Evolutionary conservation across 495 filamentous ascomycete genomes (phyloP).

Genomic region (Pseudotulostoma volvatum): DNA sequence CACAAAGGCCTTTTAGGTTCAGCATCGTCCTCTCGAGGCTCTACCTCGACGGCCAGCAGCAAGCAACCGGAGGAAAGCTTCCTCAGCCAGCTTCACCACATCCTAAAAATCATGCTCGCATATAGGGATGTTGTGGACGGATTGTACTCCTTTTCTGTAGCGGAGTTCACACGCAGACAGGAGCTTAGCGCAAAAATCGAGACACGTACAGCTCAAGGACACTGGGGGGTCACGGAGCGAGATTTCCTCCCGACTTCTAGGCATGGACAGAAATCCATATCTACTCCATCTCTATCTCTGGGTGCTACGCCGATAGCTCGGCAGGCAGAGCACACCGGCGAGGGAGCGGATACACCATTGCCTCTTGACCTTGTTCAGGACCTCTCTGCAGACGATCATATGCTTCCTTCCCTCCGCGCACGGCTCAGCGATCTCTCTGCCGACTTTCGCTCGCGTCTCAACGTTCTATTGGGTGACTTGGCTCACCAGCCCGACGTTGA

Average conservation of each 20-base stretch:
- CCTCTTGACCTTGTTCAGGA: conserved; percentile 13
- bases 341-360: conserved; percentile 18
- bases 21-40: conserved; percentile 26
- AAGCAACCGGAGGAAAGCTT: conserved; percentile 62
- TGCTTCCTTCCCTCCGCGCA: conserved; percentile 59
- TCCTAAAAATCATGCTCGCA: conserved; percentile 83
- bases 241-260: conserved; percentile 21
- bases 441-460: conserved; percentile 60
- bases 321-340: conserved; percentile 13
- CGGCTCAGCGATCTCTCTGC: conserved; percentile 52
- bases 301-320: conserved; percentile 20
- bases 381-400: conserved; percentile 35
- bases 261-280: conserved; percentile 9
- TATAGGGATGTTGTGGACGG: conserved; percentile 92
- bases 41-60: conserved; percentile 15
- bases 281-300: conserved; percentile 12
- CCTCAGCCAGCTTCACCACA: conserved; percentile 76
- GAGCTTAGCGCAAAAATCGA: conserved; percentile 62
- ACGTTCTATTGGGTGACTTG: conserved; percentile 72
- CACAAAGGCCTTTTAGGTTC: conserved; percentile 88
- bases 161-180: conserved; percentile 83
- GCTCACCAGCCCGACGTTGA: conserved; percentile 88
- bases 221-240: conserved; percentile 47
- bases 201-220: conserved; percentile 39
- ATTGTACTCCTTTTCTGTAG: conserved; percentile 81